Percentiles rank a stretch among this genome's conserved stretches.
phyloP scores from a whole-genome alignment of 2,329 filamentous ascomycete species.

The Tolypocladium ovalisporum region DNA sequence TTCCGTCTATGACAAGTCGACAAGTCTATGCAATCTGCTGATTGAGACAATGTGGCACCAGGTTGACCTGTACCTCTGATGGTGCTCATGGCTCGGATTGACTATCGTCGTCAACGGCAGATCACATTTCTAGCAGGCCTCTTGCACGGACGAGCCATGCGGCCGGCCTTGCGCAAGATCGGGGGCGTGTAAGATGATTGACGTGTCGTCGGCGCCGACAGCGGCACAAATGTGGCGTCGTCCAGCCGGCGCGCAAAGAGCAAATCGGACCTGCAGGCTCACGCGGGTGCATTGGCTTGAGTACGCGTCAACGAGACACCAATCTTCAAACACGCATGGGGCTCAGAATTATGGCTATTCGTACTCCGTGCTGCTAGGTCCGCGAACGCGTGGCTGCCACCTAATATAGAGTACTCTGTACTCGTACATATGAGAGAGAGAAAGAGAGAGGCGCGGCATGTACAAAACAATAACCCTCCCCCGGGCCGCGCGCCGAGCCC shows the following conservation, averaged over 20 bases:
- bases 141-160: neutral
- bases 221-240: neutral
- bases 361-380: neutral
- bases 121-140: neutral
- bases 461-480: neutral
- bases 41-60: neutral
- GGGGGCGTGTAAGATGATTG: neutral
- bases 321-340: neutral
- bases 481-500: neutral
- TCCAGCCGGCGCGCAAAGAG: too few species aligned
- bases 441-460: neutral
- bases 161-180: neutral
- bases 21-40: neutral
- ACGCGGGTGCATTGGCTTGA: neutral
- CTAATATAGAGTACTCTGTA: neutral
- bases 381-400: neutral
- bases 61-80: too few species aligned
- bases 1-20: neutral
- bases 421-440: neutral
- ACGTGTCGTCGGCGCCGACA: neutral
- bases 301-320: neutral
- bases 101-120: neutral
- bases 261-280: neutral
- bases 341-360: neutral
- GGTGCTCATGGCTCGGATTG: too few species aligned